These are phyloP conservation scores for Fomitopsis palustris DNA, from an alignment of 1,284 basidiomycete genomes.

Conservation along the genomic window DNA sequence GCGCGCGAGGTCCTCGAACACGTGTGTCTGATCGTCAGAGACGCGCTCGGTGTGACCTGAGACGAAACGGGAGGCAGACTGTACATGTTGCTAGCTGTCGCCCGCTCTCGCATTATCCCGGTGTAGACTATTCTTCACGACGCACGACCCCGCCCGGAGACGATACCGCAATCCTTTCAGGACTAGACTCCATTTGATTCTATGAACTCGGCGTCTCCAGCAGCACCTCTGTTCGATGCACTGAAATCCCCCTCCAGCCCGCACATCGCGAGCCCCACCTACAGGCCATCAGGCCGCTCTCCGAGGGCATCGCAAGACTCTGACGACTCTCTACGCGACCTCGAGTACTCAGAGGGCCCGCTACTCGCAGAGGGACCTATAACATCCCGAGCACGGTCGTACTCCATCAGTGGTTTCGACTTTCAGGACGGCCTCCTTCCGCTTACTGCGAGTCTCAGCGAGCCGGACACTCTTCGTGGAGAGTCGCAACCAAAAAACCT, in stretches of 20 bases:
- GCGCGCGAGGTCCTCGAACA: neutral
- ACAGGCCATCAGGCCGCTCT: constrained; percentile 39
- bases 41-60: neutral
- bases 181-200: constrained; percentile 3
- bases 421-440: constrained; percentile 78
- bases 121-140: neutral
- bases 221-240: constrained; percentile 30
- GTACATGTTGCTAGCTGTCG: neutral
- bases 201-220: constrained; percentile 31
- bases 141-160: neutral
- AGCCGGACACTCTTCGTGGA: constrained; percentile 47
- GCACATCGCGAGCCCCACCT: constrained; percentile 15
- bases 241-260: constrained; percentile 31
- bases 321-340: constrained; percentile 68
- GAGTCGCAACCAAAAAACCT: constrained; percentile 66
- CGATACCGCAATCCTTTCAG: neutral
- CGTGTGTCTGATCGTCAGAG: neutral
- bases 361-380: constrained; percentile 31
- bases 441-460: constrained; percentile 69
- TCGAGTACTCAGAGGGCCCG: constrained; percentile 71
- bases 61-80: neutral
- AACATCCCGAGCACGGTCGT: constrained; percentile 47
- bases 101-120: neutral
- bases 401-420: constrained; percentile 75
- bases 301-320: constrained; percentile 61